Base-by-base conservation (phyloP, 352 stramenopile species). In the Bremia lactucae region DNA sequence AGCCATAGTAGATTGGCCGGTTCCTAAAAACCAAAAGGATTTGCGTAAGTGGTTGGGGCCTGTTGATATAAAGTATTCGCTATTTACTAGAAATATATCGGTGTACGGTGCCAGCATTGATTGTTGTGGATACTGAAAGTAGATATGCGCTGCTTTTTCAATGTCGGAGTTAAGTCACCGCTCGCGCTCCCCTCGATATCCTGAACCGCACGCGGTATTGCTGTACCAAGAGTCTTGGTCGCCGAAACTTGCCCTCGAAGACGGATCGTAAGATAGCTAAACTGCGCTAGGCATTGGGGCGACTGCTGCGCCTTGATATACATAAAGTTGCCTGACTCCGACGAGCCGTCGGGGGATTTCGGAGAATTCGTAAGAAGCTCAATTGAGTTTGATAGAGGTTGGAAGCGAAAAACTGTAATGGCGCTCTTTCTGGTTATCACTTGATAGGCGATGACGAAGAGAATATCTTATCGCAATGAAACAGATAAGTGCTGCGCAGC, bases 241-340 rank as follows among this genome's bases (percentile, higher is more conserved):
- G 23, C 50, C 45, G 25, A 72, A 74, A 28, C 60, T 72, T 46
- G 47, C 33, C 2, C 64, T 52, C 8, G 56, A 61, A 41, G 72
- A 74, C 33, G 66, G 66, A 44, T 79, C 62, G 15, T 79, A 79
- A n/a, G 67, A 79, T 13, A 79, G 47, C 26, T 64, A 79, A 11
- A 55, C 64, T 14, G 57, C 46, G 10, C 67, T 61, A 8, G 47
- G 36, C 18, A 61, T 42, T 72, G 31, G 13, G 67, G 59, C 10
- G 62, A 76, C 5, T 40, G 52, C 38, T 57, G 52, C 7, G 61
- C 64, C 40, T 75, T 75, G 25, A 73, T 48, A 31, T 75, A 76
- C 59, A 73, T 68, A 48, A 76, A 76, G 36, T 57, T 52, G 14
- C 65, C 60, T 0, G 67, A 75, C 20, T 71, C 56, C 8, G 72